A percentile compares a stretch with the other conserved stretches of the same genome.
Conservation (phyloP, 306 rosid species). For the Glycine soja region DNA sequence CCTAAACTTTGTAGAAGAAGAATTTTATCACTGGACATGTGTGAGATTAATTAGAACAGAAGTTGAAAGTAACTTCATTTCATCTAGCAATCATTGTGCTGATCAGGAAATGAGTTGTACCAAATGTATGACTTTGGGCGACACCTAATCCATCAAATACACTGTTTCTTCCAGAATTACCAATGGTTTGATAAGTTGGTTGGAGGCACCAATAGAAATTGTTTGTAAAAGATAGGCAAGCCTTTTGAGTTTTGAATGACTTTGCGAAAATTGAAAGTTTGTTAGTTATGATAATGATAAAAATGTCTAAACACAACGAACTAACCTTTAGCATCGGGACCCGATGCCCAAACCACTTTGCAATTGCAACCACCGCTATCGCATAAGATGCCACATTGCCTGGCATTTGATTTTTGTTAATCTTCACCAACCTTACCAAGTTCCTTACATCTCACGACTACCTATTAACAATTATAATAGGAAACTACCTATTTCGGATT, state of each 20-base stretch:
- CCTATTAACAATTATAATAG: neutral
- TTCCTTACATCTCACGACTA: conserved; percentile 40
- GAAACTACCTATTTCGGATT: neutral
- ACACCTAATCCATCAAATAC: neutral
- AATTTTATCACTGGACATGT: neutral
- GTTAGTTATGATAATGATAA: conserved; percentile 16
- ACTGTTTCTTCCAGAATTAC: neutral
- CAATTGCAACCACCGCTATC: conserved; percentile 53
- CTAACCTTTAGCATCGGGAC: conserved; percentile 45
- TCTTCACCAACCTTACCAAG: conserved; percentile 32
- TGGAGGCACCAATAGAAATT: conserved; percentile 44
- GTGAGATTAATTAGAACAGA: neutral
- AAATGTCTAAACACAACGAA: conserved; percentile 33
- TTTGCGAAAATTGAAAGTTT: conserved; percentile 49
- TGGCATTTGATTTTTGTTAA: conserved; percentile 45
- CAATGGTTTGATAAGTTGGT: conserved; percentile 34
- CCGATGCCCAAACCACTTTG: conserved; percentile 30
- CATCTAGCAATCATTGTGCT: neutral
- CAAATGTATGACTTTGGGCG: neutral
- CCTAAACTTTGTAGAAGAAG: too few species aligned
- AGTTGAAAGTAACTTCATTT: neutral
- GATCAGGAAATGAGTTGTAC: neutral
- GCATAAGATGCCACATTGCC: conserved; percentile 45
- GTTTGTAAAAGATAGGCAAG: conserved; percentile 17
- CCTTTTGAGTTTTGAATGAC: neutral